phyloP scores from a whole-genome alignment of 805 yeast genomes.

The Hanseniaspora nectarophila region DNA sequence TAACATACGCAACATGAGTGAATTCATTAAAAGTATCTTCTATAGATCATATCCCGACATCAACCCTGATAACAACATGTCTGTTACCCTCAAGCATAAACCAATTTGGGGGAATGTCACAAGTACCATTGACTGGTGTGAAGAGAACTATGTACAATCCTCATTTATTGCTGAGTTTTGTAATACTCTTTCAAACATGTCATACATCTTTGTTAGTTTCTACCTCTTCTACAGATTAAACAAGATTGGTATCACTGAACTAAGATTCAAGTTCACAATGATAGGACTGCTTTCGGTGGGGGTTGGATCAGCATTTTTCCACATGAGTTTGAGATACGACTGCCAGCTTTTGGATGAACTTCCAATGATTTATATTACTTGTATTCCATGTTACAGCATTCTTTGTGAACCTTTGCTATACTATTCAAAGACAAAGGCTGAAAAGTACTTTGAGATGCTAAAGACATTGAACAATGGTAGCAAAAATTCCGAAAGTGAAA shows the following conservation, averaged over 20 bases:
- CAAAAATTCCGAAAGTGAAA: neutral
- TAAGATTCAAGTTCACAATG: slow-evolving; percentile 57
- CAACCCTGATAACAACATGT: slow-evolving; percentile 19
- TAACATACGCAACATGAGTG: neutral
- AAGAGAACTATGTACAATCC: slow-evolving; percentile 84
- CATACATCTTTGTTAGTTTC: slow-evolving; percentile 46
- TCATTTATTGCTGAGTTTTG: slow-evolving; percentile 80
- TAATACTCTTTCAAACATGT: slow-evolving; percentile 70
- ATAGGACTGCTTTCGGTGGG: slow-evolving; percentile 83
- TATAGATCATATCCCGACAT: slow-evolving; percentile 10
- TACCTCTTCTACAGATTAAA: slow-evolving; percentile 50
- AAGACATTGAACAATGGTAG: neutral
- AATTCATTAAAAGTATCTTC: neutral
- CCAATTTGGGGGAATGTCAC: slow-evolving; percentile 74
- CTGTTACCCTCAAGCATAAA: slow-evolving; percentile 39
- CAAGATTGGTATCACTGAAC: slow-evolving; percentile 37
- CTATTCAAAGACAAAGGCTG: neutral
- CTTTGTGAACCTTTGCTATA: slow-evolving; percentile 44
- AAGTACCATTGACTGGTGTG: slow-evolving; percentile 98
- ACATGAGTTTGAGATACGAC: slow-evolving; percentile 84
- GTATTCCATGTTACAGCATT: slow-evolving; percentile 82
- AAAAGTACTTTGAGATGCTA: neutral
- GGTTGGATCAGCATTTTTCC: slow-evolving; percentile 87
- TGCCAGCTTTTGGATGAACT: slow-evolving; percentile 87
- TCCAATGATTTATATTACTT: slow-evolving; percentile 97